Evolutionary conservation across 441 rosid genomes (phyloP).

Genomic region (Gossypium trilobum): DNA sequence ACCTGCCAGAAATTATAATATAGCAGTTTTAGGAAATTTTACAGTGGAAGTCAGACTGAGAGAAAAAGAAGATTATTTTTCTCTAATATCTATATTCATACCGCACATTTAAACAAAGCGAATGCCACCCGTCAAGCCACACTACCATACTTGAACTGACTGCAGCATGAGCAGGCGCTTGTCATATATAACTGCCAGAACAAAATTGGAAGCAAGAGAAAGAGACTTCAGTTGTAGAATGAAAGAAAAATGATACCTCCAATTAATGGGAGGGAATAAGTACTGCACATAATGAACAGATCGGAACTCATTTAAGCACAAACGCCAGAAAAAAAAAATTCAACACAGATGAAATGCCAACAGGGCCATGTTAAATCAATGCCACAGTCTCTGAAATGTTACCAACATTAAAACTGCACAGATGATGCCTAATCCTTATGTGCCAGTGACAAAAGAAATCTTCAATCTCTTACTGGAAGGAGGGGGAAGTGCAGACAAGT

Average conservation of each 20-base stretch:
- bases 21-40: neutral
- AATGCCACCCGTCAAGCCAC: constrained; percentile 61
- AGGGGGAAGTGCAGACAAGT: neutral
- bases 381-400: neutral
- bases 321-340: neutral
- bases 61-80: neutral
- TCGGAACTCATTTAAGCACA: neutral
- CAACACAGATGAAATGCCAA: neutral
- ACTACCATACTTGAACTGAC: constrained; percentile 29
- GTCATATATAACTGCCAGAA: constrained; percentile 36
- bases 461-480: neutral
- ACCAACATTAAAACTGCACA: neutral
- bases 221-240: neutral
- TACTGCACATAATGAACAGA: neutral
- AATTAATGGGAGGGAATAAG: neutral
- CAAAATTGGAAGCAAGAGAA: neutral
- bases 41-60: neutral
- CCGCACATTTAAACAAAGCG: constrained; percentile 45
- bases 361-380: neutral
- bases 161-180: constrained; percentile 58
- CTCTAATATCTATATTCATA: constrained; percentile 19
- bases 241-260: neutral
- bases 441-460: neutral
- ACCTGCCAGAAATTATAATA: constrained; percentile 26
- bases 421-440: neutral